Percentiles rank a stretch among this genome's conserved stretches.
Evolutionary conservation across 2,329 filamentous ascomycete species (phyloP).

Genomic region (Monosporascus sp.): DNA sequence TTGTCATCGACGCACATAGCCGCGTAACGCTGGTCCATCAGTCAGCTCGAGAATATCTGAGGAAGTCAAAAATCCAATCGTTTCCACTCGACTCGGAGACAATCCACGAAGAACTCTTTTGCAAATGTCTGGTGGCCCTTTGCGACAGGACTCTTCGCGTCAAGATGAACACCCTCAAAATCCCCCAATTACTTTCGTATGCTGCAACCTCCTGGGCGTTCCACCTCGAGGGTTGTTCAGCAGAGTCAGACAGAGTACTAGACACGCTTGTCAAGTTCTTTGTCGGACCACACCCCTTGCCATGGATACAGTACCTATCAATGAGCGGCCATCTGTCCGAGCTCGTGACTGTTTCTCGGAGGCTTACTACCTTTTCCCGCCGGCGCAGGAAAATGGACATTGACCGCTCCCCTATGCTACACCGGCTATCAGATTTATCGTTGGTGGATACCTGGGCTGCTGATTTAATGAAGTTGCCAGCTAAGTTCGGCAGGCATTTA

Average conservation of each 20-base stretch:
- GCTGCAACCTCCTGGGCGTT: constrained; percentile 15
- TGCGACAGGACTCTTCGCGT: constrained; percentile 10
- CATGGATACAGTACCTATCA: constrained; percentile 21
- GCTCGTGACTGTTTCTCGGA: constrained; percentile 7
- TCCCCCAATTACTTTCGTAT: constrained; percentile 12
- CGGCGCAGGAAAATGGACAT: constrained; percentile 7
- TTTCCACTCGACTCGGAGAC: constrained; percentile 7
- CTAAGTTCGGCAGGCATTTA: constrained; percentile 16
- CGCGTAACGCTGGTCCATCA: constrained; percentile 11
- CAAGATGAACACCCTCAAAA: constrained; percentile 5
- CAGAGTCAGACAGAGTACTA: constrained; percentile 9
- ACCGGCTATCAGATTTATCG: constrained; percentile 8
- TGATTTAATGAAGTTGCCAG: constrained; percentile 17
- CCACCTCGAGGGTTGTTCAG: constrained; percentile 12
- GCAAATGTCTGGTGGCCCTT: constrained; percentile 11
- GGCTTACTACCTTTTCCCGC: constrained; percentile 3
- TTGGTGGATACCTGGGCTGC: constrained; percentile 16
- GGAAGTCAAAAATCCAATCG: neutral
- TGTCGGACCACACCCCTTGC: constrained; percentile 8
- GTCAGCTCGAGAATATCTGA: constrained; percentile 12
- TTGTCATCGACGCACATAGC: constrained; percentile 8
- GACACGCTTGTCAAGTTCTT: constrained; percentile 16
- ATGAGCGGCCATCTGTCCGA: constrained; percentile 9
- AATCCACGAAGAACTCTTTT: constrained; percentile 10
- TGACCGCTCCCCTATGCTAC: constrained; percentile 5